Evolutionary conservation across 2,329 filamentous ascomycete genomes (phyloP).

Genomic region (Clonostachys chloroleuca): DNA sequence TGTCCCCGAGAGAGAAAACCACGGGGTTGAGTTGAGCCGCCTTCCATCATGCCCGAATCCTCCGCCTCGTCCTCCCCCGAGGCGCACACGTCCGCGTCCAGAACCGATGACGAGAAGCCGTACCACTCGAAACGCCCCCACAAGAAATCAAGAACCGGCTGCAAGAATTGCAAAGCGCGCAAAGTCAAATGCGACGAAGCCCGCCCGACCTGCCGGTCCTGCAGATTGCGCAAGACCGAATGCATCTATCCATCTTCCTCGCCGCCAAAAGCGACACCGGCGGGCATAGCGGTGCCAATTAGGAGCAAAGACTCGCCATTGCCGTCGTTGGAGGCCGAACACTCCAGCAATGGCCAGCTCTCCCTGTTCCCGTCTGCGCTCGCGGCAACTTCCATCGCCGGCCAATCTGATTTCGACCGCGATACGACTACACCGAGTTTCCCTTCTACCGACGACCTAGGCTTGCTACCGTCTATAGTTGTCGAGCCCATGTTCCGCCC

Average conservation of each 20-base stretch:
- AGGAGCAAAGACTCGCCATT: too few relatives aligned
- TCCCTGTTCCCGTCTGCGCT: not conserved
- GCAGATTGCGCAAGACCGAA: constrained; percentile 37
- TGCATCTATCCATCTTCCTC: constrained; percentile 36
- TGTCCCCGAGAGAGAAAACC: too few relatives aligned
- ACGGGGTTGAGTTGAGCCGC: too few relatives aligned
- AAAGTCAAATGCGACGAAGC: constrained; percentile 52
- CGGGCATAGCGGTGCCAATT: too few relatives aligned
- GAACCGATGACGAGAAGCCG: constrained; percentile 6
- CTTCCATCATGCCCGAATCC: not conserved
- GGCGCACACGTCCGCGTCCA: not conserved
- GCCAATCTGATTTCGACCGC: not conserved
- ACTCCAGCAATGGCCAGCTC: not conserved
- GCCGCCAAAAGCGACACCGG: too few relatives aligned
- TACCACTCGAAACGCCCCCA: constrained; percentile 46
- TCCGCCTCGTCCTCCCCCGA: constrained; percentile 1
- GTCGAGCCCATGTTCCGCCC: constrained; percentile 21
- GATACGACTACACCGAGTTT: not conserved
- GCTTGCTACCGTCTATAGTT: constrained; percentile 4
- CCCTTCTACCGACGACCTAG: not conserved
- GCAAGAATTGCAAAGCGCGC: constrained; percentile 48
- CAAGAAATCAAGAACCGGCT: constrained; percentile 49
- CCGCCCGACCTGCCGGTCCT: constrained; percentile 43
- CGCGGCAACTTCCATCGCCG: not conserved
- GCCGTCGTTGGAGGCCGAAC: not conserved